Evolutionary conservation across 768 basidiomycete species (phyloP).

Genomic region (Tylopilus sp.): DNA sequence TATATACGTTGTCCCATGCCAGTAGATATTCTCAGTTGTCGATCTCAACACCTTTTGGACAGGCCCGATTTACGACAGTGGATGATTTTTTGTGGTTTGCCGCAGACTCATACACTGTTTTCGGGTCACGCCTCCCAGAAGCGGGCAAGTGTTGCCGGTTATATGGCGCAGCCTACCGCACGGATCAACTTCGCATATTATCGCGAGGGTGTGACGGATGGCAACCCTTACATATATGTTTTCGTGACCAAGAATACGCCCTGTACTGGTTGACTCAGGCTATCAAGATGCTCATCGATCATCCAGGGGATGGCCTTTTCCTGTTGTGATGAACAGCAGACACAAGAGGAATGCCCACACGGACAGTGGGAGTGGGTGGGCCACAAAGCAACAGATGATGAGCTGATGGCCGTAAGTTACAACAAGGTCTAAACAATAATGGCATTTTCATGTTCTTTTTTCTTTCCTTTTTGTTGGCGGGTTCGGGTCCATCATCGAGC

Average conservation of each 20-base stretch:
- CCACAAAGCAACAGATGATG: too few relatives aligned
- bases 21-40: too few relatives aligned
- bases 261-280: not conserved
- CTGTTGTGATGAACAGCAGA: too few relatives aligned
- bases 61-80: constrained; percentile 1
- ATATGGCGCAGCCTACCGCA: not conserved
- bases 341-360: too few relatives aligned
- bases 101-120: not conserved
- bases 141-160: not conserved
- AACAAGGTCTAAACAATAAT: not conserved
- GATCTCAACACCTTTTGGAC: not conserved
- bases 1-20: too few relatives aligned
- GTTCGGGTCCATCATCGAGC: constrained; percentile 13
- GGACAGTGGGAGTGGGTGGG: too few relatives aligned
- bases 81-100: not conserved
- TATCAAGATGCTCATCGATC: too few relatives aligned
- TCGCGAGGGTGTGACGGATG: not conserved
- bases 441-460: too few relatives aligned
- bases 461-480: not conserved
- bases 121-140: not conserved
- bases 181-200: constrained; percentile 6
- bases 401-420: not conserved
- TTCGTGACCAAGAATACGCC: not conserved
- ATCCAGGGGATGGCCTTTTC: not conserved
- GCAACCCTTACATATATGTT: not conserved